Evolutionary conservation across 352 stramenopile genomes (phyloP), one percentile per base, ranked within the genome.

Genomic region (Globisporangium acanthophoron): DNA sequence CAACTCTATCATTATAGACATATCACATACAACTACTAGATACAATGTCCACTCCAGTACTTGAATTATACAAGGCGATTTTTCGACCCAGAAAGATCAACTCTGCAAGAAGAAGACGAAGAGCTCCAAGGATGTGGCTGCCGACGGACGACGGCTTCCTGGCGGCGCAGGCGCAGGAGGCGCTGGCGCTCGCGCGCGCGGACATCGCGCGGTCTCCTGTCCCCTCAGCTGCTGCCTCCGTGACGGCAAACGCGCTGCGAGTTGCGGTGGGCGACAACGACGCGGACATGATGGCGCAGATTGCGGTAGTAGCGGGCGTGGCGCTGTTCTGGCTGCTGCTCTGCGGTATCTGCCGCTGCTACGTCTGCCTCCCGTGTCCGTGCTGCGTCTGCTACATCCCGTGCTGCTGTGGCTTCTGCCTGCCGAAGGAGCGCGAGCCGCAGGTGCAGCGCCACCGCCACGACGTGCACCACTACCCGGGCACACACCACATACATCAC

Each of bases 361-460:
- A 59, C 37, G 5, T 58, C 21, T 59, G 3, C 12, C 5, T 11
- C 5, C 58, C 58, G 24, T 64, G 58, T 1, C 58, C 58, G 37
- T 64, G 52, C 27, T 64, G 52, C 45, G 50, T 46, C 51, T 64
- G 58, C 35, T 64, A 64, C 58, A 59, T 64, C 15, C 58, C 58
- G 52, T 64, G 58, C 43, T 82, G 74, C 43, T 86, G 69, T 53
- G 70, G 72, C 59, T 73, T 76, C 54, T 87, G 78, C 31, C 71
- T 74, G 37, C 66, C 65, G 45, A 31, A 35, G 6, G 35, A 48
- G 3, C 15, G 29, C 20, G 20, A 55, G 35, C 18, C 31, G 7
- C 15, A 43, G n/a, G 12, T 5, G 7, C 9, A 45, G 4, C 5
- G 3, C 24, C 27, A 43, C 37, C 58, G 18, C 15, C 35, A 59